Evolutionary conservation across 2,329 filamentous ascomycete genomes (phyloP).

Genomic region (Cytospora mali): DNA sequence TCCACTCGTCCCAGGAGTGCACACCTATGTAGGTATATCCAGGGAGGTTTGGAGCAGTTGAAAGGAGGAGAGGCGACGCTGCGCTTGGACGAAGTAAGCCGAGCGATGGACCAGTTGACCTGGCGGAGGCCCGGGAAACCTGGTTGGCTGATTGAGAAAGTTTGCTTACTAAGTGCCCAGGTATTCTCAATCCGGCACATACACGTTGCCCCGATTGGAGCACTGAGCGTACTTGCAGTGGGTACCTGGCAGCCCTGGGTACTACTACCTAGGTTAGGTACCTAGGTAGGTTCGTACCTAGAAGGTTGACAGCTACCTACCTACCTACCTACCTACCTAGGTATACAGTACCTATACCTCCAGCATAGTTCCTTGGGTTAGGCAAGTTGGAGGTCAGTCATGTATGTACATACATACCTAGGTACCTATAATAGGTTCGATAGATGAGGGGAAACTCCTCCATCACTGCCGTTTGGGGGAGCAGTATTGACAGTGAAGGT

Average conservation of each 20-base stretch:
- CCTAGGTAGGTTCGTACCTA: too few species aligned
- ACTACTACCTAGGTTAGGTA: not conserved
- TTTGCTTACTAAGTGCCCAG: not conserved
- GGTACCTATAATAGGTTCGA: too few species aligned
- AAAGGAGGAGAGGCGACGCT: not conserved
- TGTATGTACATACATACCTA: not conserved
- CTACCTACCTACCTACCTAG: not conserved
- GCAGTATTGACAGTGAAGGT: not conserved
- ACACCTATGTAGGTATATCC: slow-evolving; percentile 15
- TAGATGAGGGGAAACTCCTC: not conserved
- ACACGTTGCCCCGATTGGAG: too few species aligned
- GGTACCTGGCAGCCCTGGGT: not conserved
- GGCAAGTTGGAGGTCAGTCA: too few species aligned
- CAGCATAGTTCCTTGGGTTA: too few species aligned
- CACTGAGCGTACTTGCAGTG: not conserved
- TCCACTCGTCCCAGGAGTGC: slow-evolving; percentile 24
- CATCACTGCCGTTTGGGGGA: too few species aligned
- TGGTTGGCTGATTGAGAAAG: not conserved
- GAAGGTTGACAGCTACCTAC: too few species aligned
- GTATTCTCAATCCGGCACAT: too few species aligned
- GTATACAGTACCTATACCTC: too few species aligned
- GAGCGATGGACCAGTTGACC: too few species aligned
- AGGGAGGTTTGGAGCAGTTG: not conserved
- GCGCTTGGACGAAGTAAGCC: not conserved
- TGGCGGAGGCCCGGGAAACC: not conserved